phyloP scores from a whole-genome alignment of 306 rosid species.

The Dryas alaskensis region DNA sequence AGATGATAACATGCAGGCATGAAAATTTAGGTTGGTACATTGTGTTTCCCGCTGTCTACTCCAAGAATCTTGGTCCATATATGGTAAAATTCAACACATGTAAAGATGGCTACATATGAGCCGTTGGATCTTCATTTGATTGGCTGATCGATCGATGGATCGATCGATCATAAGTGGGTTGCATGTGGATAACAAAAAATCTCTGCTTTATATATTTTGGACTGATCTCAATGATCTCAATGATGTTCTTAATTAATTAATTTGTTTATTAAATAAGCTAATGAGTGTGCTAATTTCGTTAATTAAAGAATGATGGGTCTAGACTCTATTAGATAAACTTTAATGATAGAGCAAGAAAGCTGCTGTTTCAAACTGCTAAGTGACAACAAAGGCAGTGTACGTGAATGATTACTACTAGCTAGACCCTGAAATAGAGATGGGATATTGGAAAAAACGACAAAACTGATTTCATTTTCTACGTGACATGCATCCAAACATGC shows the following conservation, averaged over 20 bases:
- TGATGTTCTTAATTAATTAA: not conserved
- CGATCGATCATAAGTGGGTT: conserved; percentile 30
- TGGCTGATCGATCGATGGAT: conserved; percentile 9
- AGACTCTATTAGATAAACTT: not conserved
- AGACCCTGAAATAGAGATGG: not conserved
- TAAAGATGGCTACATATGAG: not conserved
- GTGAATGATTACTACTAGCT: not conserved
- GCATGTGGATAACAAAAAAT: conserved; percentile 41
- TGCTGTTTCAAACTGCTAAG: not conserved
- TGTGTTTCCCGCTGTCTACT: conserved; percentile 48
- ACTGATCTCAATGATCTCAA: not conserved
- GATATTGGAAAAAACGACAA: not conserved
- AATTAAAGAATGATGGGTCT: not conserved
- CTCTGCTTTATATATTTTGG: too few relatives aligned
- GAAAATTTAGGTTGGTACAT: conserved; percentile 36
- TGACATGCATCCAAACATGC: conserved; percentile 12
- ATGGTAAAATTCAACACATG: conserved; percentile 17
- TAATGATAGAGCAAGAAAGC: not conserved
- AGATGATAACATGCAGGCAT: conserved; percentile 26
- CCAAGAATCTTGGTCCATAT: conserved; percentile 41
- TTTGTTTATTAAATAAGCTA: not conserved
- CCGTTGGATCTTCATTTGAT: conserved; percentile 30
- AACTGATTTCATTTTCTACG: conserved; percentile 2
- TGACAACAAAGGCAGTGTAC: not conserved
- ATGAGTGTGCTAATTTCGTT: conserved; percentile 2